Percentiles rank a stretch among this genome's conserved stretches.
phyloP scores from a whole-genome alignment of 805 yeast genomes.

The Candida loeiensis region DNA sequence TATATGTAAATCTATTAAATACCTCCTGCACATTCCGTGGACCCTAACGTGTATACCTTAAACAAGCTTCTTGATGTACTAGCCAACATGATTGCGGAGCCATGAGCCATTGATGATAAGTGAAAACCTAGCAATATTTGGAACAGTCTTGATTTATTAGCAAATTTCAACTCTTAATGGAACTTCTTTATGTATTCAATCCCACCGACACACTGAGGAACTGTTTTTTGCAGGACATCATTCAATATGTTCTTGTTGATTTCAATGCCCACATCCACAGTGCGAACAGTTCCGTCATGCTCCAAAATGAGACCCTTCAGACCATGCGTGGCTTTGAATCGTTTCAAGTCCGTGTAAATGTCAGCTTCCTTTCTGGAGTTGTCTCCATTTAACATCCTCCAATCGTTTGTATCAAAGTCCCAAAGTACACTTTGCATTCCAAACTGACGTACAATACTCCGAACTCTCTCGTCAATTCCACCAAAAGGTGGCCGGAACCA shows the following conservation, averaged over 20 bases:
- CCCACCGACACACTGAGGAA: constrained; percentile 74
- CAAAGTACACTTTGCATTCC: constrained; percentile 87
- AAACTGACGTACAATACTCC: constrained; percentile 74
- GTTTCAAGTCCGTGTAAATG: constrained; percentile 52
- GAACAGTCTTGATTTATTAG: no score
- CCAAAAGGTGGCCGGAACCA: constrained; percentile 98
- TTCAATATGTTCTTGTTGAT: constrained; percentile 52
- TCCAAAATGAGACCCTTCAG: constrained; percentile 71
- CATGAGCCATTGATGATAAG: no score
- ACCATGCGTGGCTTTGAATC: constrained; percentile 41
- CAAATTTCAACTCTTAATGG: no score
- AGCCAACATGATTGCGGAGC: no score
- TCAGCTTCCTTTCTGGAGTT: constrained; percentile 37
- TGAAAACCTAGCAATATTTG: no score
- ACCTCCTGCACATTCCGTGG: no score
- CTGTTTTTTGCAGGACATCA: constrained; percentile 57
- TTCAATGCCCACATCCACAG: constrained; percentile 67
- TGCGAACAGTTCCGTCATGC: constrained; percentile 69
- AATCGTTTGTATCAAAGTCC: constrained; percentile 90
- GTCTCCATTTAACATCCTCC: constrained; percentile 54
- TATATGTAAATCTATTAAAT: no score
- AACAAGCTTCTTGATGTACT: no score
- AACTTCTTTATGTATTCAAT: constrained; percentile 53
- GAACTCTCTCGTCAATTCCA: constrained; percentile 82
- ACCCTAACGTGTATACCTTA: no score